phyloP scores from a whole-genome alignment of 257 asterid species.

The Penstemon eatonii region DNA sequence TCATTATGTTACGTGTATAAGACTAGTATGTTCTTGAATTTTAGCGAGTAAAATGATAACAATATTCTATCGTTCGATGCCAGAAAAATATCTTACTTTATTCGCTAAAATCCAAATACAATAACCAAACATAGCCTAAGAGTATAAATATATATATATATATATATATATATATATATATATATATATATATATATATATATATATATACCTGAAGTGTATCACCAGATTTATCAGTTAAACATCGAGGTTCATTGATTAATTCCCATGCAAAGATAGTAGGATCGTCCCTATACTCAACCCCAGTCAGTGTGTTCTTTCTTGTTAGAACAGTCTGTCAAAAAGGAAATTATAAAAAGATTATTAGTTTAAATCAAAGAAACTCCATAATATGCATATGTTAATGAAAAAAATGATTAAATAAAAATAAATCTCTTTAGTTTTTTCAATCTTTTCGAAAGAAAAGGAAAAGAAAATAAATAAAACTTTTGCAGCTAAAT shows the following conservation, averaged over 20 bases:
- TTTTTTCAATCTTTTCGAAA: too few species aligned
- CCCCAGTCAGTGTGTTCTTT: constrained; percentile 81
- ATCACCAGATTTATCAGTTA: constrained; percentile 89
- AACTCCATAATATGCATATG: background rate
- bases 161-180: constrained; percentile 20
- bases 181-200: too few species aligned
- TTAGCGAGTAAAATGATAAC: too few species aligned
- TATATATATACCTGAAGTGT: constrained; percentile 72
- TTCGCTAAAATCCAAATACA: too few species aligned
- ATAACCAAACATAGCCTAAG: too few species aligned
- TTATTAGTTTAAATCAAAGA: background rate
- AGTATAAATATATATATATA: too few species aligned
- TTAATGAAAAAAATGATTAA: background rate
- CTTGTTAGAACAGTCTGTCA: constrained; percentile 88
- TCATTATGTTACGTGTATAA: too few species aligned
- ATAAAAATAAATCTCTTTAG: too few species aligned
- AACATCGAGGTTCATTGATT: constrained; percentile 94
- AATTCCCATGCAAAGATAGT: constrained; percentile 95
- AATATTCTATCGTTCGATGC: too few species aligned
- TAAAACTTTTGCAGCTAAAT: background rate
- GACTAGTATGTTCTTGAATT: too few species aligned
- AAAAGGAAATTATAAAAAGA: constrained; percentile 4
- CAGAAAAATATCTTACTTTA: too few species aligned
- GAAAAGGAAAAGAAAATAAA: background rate
- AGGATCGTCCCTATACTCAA: constrained; percentile 87